phyloP scores from a whole-genome alignment of 306 rosid genomes.

The Prinsepia uniflora region DNA sequence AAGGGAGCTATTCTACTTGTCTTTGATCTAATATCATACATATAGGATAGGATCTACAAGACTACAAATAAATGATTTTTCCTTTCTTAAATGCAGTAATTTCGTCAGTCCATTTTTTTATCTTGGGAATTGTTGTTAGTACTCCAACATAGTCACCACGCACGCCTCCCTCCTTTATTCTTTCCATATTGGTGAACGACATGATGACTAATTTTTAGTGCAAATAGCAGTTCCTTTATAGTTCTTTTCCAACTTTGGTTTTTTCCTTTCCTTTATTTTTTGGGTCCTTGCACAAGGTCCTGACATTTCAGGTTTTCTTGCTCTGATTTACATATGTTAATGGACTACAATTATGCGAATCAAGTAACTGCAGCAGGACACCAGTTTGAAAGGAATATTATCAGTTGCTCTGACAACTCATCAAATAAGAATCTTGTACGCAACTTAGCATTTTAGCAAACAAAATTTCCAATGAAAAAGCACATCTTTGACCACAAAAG shows the following conservation, averaged over 20 bases:
- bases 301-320: neutral
- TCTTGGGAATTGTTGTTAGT: too few species aligned
- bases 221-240: too few species aligned
- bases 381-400: neutral
- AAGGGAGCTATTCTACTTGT: neutral
- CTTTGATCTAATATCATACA: neutral
- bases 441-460: neutral
- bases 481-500: neutral
- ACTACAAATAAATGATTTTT: neutral
- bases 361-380: neutral
- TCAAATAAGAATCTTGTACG: slow-evolving; percentile 1
- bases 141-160: too few species aligned
- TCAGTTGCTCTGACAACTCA: neutral
- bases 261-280: neutral
- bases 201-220: too few species aligned
- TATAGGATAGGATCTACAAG: neutral
- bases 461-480: neutral
- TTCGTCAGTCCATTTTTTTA: neutral
- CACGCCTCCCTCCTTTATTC: too few species aligned
- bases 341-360: neutral
- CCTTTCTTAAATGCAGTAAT: neutral
- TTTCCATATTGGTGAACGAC: too few species aligned
- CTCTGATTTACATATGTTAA: neutral
- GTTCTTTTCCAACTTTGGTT: neutral
- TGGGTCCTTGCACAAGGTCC: neutral